Evolutionary conservation across 192 early-diverging fungal genomes (phyloP).

Genomic region (Mortierella claussenii): DNA sequence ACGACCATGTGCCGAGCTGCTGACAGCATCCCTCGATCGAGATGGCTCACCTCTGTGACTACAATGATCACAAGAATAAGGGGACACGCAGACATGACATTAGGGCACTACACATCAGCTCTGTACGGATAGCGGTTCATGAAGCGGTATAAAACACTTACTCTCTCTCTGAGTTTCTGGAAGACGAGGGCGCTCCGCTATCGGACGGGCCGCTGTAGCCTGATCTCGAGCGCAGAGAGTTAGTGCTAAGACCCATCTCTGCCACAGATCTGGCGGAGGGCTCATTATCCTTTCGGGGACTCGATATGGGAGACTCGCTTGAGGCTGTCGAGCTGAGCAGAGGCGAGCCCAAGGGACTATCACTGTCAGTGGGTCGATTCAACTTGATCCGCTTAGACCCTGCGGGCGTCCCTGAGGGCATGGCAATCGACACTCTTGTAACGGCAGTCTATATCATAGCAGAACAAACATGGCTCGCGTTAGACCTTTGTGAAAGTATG

Average conservation of each 20-base stretch:
- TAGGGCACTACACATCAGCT: background rate
- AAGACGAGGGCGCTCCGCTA: background rate
- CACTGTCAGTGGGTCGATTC: constrained; percentile 28
- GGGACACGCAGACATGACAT: background rate
- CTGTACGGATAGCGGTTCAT: background rate
- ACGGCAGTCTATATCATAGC: background rate
- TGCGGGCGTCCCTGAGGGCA: background rate
- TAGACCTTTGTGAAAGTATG: too few relatives aligned
- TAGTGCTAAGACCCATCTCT: constrained; percentile 15
- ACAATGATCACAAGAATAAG: background rate
- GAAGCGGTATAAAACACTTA: constrained; percentile 1
- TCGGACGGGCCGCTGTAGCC: background rate
- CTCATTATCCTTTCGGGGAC: constrained; percentile 6
- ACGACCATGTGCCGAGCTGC: background rate
- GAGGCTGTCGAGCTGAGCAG: background rate
- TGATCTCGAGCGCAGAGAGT: constrained; percentile 13
- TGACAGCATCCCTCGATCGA: constrained; percentile 15
- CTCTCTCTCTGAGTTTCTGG: constrained; percentile 18
- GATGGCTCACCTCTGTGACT: constrained; percentile 17
- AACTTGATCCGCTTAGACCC: constrained; percentile 38
- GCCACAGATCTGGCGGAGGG: background rate
- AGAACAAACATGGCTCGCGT: background rate
- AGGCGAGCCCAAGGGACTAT: constrained; percentile 11
- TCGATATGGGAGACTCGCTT: constrained; percentile 14
- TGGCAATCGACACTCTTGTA: background rate